Evolutionary conservation across 257 asterid genomes (phyloP), one percentile per base, ranked within the genome.

Genomic region (Solanum sejunctum): DNA sequence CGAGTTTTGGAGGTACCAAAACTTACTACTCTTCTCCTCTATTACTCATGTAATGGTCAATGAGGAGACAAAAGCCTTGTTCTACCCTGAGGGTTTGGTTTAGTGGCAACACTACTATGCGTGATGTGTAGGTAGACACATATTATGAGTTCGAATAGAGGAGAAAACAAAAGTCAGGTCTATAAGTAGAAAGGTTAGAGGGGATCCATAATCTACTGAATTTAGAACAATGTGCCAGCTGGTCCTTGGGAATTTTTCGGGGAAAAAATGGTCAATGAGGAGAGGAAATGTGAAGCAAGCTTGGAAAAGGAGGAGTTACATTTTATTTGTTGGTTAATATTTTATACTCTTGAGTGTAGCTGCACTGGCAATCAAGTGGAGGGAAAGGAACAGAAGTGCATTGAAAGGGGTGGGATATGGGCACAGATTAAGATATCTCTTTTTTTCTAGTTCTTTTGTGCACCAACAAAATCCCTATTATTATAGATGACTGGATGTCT

Each of bases 1-100:
- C 98, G 92, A 89, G 97, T 97, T 85, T 90, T 97, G 77, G 97
- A 94, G 98, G 99, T 96, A 88, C 20, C 43, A 41, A 70, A 47
- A 26, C 75, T 41, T 63, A n/a, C 82, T 52, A 64, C 77, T 52
- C 85, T 84, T 84, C 81, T 43, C 57, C 66, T 72, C 28, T 80
- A 26, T 52, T 79, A 75, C 61, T 77, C 1, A 3, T 51, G 57
- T 77, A 51, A 51, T 51, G 63, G 63, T 26, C 63, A 51, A 45
- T 47, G 57, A 21, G 81, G 13, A 47, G n/a, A 73, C 58, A 21
- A 47, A 73, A 47, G 12, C 41, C 81, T 45, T 21, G 58, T 73
- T 45, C 41, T 21, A 13, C n/a, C 39, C 43, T 39, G 13, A 47
- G 43, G 81, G 81, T 75, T 75, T 75, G 41, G 58, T 75, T 51